A percentile compares a stretch with the other conserved stretches of the same genome.
Conservation (phyloP, 345 rosid species). For the Laguncularia racemosa region DNA sequence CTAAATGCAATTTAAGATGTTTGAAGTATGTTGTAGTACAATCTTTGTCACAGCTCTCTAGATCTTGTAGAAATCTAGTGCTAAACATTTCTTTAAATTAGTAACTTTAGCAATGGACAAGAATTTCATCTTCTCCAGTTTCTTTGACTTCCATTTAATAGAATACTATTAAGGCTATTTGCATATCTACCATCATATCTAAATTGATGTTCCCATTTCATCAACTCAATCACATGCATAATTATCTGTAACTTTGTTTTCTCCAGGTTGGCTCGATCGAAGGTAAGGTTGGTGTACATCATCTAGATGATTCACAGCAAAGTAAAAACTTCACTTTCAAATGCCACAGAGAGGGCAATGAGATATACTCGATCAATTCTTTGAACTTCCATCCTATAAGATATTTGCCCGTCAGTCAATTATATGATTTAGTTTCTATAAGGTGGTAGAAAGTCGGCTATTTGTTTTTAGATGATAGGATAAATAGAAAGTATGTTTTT, state of each 20-base stretch:
- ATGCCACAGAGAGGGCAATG: slow-evolving; percentile 91
- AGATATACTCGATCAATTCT: slow-evolving; percentile 89
- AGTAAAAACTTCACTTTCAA: slow-evolving; percentile 89
- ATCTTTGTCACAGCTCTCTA: too few species aligned
- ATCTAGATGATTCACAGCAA: slow-evolving; percentile 83
- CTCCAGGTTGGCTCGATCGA: slow-evolving; percentile 94
- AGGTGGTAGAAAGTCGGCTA: neutral
- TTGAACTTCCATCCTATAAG: slow-evolving; percentile 95
- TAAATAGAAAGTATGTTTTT: neutral
- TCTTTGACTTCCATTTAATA: too few species aligned
- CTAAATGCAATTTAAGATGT: too few species aligned
- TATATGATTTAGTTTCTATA: slow-evolving; percentile 1
- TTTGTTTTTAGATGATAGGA: neutral
- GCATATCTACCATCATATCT: too few species aligned
- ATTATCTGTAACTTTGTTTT: neutral
- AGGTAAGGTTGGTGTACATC: slow-evolving; percentile 96
- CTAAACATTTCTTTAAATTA: too few species aligned
- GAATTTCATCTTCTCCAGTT: too few species aligned
- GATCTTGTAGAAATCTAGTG: too few species aligned
- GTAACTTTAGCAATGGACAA: too few species aligned
- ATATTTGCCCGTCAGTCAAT: neutral
- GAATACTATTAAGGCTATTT: too few species aligned
- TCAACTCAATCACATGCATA: too few species aligned
- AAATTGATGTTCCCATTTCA: too few species aligned
- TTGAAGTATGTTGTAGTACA: too few species aligned